phyloP scores from a whole-genome alignment of 2,329 filamentous ascomycete species.

The Calonectria ilicicola region DNA sequence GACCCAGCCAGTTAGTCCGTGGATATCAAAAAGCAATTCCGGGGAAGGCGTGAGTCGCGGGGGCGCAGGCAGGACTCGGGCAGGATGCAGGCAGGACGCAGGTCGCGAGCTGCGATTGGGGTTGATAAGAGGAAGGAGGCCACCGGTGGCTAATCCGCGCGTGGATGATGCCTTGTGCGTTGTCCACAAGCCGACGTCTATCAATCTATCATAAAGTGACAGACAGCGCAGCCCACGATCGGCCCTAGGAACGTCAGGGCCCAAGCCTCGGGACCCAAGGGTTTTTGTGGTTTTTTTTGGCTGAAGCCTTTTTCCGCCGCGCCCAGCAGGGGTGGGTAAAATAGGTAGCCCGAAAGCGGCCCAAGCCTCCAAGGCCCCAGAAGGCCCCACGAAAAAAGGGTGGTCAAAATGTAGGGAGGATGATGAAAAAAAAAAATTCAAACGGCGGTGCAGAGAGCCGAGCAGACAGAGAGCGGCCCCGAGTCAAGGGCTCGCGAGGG shows the following conservation, averaged over 20 bases:
- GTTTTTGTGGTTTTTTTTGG: slow-evolving; percentile 9
- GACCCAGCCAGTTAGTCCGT: slow-evolving; percentile 25
- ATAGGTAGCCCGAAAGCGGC: slow-evolving; percentile 20
- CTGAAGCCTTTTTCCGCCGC: slow-evolving; percentile 12
- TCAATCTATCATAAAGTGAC: slow-evolving; percentile 7
- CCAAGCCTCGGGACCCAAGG: slow-evolving; percentile 5
- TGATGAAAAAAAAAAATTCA: neutral
- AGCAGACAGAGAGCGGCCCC: neutral
- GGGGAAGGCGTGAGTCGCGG: slow-evolving; percentile 16
- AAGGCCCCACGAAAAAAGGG: slow-evolving; percentile 35
- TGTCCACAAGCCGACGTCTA: neutral
- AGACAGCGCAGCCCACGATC: neutral
- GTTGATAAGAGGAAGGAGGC: neutral
- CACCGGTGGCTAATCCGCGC: neutral
- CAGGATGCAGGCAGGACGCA: neutral
- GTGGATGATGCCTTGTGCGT: neutral
- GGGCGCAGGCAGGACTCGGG: neutral
- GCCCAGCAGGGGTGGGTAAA: slow-evolving; percentile 10
- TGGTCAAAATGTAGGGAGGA: slow-evolving; percentile 26
- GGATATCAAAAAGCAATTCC: slow-evolving; percentile 31
- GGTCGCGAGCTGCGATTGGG: slow-evolving; percentile 5
- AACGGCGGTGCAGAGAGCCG: slow-evolving; percentile 16
- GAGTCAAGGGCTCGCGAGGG: neutral
- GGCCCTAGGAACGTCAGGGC: neutral
- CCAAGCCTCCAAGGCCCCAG: slow-evolving; percentile 25